phyloP scores from a whole-genome alignment of 441 rosid species.

The Euphorbia celastroides region DNA sequence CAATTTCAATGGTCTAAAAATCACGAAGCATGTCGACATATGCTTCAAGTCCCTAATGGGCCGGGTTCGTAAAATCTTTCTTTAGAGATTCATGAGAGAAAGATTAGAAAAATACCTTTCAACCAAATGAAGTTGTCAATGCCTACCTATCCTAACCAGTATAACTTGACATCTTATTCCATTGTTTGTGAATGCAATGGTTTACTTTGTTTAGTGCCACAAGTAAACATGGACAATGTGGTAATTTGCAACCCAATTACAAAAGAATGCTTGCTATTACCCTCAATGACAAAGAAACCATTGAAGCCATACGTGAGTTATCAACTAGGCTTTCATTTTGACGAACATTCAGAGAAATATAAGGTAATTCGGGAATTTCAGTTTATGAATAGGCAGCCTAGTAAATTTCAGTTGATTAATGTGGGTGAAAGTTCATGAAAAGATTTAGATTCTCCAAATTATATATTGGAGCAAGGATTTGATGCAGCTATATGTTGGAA shows the following conservation, averaged over 20 bases:
- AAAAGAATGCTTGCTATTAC: conserved; percentile 12
- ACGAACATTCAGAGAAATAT: background rate
- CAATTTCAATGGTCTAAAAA: background rate
- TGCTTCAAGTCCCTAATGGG: background rate
- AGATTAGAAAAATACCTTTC: background rate
- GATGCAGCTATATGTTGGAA: conserved; percentile 16
- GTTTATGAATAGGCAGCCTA: background rate
- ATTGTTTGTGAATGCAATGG: conserved; percentile 13
- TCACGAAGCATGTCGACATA: background rate
- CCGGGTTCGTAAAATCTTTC: background rate
- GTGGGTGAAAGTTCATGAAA: conserved; percentile 17
- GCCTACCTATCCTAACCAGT: background rate
- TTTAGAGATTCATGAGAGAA: conserved; percentile 3
- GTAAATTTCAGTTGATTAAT: conserved; percentile 11
- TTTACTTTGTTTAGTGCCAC: conserved; percentile 13
- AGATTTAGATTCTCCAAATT: background rate
- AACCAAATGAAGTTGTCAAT: conserved; percentile 1
- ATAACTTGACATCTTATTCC: background rate
- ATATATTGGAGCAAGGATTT: background rate
- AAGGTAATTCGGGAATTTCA: conserved; percentile 10
- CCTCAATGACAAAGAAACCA: background rate
- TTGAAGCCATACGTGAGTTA: background rate
- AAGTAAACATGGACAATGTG: conserved; percentile 7
- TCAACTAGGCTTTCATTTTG: conserved; percentile 17
- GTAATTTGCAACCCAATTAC: conserved; percentile 17